Evolutionary conservation across 495 filamentous ascomycete species (phyloP), one percentile per base, ranked within the genome.

Genomic region (Hamigera avellanea): DNA sequence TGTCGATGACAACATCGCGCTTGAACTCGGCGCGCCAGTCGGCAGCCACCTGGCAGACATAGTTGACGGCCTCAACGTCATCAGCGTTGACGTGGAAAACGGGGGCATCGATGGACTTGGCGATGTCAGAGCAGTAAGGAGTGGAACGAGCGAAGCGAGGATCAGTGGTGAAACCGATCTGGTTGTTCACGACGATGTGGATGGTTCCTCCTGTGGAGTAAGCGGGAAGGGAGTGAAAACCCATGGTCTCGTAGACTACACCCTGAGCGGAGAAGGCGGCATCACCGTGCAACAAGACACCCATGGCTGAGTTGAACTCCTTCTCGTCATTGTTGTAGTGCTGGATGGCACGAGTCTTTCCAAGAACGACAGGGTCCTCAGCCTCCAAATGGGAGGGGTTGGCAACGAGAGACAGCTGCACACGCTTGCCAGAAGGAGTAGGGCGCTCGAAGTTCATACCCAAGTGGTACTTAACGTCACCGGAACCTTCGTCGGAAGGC

Each of bases 381-480:
- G 91, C 91, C 68, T 98, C 91, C 53, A 98, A 67, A 77, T 98
- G 91, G 28, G 91, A 98, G 34, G 91, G 91, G 63, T 98, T 98
- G 59, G 91, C 91, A 36, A 98, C 91, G 32, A 98, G 76, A 38
- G 91, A 98, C 21, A 98, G 77, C 69, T 96, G 91, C 13, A 98
- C 91, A 37, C 91, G 91, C 72, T 95, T 96, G 50, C 91, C 91
- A 17, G 93, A 96, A 37, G 91, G 91, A 14, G 91, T 98, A 21
- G 91, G 91, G 34, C 91, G 85, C 66, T 98, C 93, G 52, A 98
- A 98, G 68, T 96, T 96, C 91, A 98, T 98, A 49, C 91, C 91
- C 51, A 98, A 66, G 67, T 98, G 91, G 66, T 98, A 98, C 61
- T 98, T 98, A 57, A 98, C 91, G 60, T 98, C 91, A 43, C 91